Evolutionary conservation across 169 alveolate genomes (phyloP), one percentile per base, ranked within the genome.

Genomic region (Sarcocystis neurona): DNA sequence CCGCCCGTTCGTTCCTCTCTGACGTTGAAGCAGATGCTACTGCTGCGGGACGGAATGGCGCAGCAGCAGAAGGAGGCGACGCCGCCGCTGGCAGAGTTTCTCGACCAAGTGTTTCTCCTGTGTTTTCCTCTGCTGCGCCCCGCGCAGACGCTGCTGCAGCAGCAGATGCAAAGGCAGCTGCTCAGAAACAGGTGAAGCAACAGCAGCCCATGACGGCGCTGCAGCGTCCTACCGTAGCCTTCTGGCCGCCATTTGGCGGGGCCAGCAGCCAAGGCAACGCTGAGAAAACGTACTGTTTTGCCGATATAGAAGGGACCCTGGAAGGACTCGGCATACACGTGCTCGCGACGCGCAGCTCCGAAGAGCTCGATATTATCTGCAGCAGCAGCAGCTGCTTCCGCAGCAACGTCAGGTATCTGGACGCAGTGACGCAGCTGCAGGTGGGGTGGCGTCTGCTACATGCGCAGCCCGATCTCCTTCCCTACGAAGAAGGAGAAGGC

Each of bases 341-440:
- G 50, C 66, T 90, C 47, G 90, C 90, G 12, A 30, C 91, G 27
- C 50, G 37, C 50, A 4, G 86, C 15, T 68, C 91, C 12, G 70
- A 48, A 27, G 89, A 79, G 37, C 74, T 91, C 37, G 92, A 91
- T 34, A 79, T 70, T n/a, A 48, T 90, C 53, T 93, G 96, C 60
- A 87, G 79, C 39, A 50, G 74, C 34, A 46, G 58, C 34, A 79
- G 95, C 53, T 93, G 96, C 72, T 90, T 75, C 70, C 84, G 94
- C 74, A 68, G 60, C 60, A 90, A 93, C 74, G 77, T 92, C 58
- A 86, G 92, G 70, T 93, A 93, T 48, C 63, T 93, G 56, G 94
- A 89, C 77, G 90, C 91, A 56, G 75, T 93, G 79, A 90, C 95
- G 32, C 92, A 87, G 66, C 93, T 93, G 47, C 94, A 93, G 56